A percentile compares a stretch with the other conserved stretches of the same genome.
These are phyloP conservation scores for Candida vartiovaarae DNA, from an alignment of 805 yeast genomes.

Conservation along the genomic window DNA sequence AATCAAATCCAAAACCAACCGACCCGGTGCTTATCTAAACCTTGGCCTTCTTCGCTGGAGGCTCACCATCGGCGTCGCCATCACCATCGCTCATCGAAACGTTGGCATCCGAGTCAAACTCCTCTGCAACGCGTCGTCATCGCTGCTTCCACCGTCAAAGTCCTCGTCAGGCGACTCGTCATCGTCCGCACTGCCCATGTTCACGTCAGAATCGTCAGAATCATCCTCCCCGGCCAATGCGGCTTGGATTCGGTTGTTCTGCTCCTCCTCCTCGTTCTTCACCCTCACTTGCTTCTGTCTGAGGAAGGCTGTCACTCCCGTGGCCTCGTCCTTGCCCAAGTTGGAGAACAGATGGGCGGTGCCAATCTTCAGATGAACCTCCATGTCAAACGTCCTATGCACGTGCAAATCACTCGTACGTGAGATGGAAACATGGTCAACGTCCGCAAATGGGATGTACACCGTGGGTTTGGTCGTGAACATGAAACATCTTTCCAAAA, in stretches of 20 bases:
- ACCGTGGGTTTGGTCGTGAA: constrained; percentile 93
- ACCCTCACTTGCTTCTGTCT: constrained; percentile 71
- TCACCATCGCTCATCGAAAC: constrained; percentile 15
- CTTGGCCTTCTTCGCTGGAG: constrained; percentile 33
- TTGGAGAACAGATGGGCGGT: constrained; percentile 79
- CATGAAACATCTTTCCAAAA: constrained; percentile 85
- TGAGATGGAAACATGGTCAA: constrained; percentile 70
- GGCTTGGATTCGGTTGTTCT: constrained; percentile 70
- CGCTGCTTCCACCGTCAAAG: constrained; percentile 50
- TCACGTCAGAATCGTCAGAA: constrained; percentile 41
- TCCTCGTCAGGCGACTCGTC: constrained; percentile 83
- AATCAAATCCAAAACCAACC: no score
- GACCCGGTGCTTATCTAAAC: background rate
- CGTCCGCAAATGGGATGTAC: constrained; percentile 80
- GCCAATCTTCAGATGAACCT: constrained; percentile 61
- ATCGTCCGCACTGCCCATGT: constrained; percentile 70
- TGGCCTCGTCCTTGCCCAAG: constrained; percentile 86
- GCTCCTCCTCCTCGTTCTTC: constrained; percentile 84
- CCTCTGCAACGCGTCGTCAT: constrained; percentile 40
- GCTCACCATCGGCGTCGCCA: constrained; percentile 23
- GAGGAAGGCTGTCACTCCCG: constrained; percentile 66
- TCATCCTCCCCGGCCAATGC: constrained; percentile 53
- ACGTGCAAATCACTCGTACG: constrained; percentile 71
- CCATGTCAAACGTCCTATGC: constrained; percentile 89
- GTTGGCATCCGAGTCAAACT: constrained; percentile 19